Evolutionary conservation across 2,329 filamentous ascomycete genomes (phyloP), one percentile per base, ranked within the genome.

Genomic region (Fusarium sp.): DNA sequence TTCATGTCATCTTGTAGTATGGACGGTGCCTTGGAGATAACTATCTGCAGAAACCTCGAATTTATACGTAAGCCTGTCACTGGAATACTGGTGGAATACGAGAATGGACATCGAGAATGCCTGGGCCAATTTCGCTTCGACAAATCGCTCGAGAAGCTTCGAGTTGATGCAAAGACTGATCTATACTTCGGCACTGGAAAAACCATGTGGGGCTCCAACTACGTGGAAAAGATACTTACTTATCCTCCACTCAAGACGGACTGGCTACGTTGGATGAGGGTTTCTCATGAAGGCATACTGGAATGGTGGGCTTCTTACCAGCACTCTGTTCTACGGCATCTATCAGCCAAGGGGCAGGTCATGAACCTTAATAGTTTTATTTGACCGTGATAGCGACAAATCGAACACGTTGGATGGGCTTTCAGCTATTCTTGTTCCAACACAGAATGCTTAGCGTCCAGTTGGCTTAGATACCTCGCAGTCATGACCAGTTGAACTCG

Each of bases 1-100:
- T 58, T 67, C 4, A 44, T 67, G 28, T 67, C 62, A 31, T 67
- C 52, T 15, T 65, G 57, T 31, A 56, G 11, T 11, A 62, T 65
- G 49, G 18, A 58, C 44, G 62, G 57, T 4, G 23, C 62, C 10
- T 20, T 56, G 34, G 41, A 52, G 28, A 41, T 67, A 16, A 56
- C 36, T 37, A 44, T 67, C n/a, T 62, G 65, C 9, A 65, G 57
- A 49, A 57, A 67, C 44, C 10, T 40, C 31, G 37, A 31, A 44
- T 5, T 46, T 26, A 20, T 13, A 13, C 57, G 65, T 55, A 37
- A 23, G 15, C 62, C 53, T 8, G 58, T 67, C 12, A 37, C 33
- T 2, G 57, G 53, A 2, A 52, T 62, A 4, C 15, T 68, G 15
- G 16, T 68, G 8, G 33, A 36, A 20, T 56, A 65, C 16, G 50